Conservation (phyloP, 2,329 filamentous ascomycete genomes). For the Celoporthe dispersa region DNA sequence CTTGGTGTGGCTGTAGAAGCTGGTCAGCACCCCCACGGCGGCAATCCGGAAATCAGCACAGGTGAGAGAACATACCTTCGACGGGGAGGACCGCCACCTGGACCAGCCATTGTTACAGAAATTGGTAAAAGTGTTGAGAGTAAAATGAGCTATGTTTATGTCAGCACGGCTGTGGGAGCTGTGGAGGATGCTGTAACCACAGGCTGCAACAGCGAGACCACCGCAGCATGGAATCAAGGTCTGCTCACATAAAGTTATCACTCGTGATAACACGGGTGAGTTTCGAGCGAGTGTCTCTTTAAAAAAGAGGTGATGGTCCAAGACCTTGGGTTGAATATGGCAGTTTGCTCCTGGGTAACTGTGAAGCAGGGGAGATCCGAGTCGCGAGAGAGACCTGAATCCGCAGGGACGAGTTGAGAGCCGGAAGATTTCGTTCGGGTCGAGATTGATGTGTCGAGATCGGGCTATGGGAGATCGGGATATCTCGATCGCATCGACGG, state of each 20-base stretch:
- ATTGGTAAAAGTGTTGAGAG: not conserved
- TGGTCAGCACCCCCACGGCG: constrained; percentile 31
- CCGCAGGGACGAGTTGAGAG: not conserved
- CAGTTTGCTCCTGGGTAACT: not conserved
- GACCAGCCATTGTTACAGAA: constrained; percentile 76
- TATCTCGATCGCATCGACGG: constrained; percentile 4
- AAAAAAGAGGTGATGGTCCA: constrained; percentile 1
- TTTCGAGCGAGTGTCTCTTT: constrained; percentile 16
- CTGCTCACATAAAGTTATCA: constrained; percentile 23
- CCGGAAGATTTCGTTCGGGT: not conserved
- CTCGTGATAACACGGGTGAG: constrained; percentile 23
- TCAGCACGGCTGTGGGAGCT: constrained; percentile 26
- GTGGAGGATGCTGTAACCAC: not conserved
- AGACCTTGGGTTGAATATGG: not conserved
- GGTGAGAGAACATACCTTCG: constrained; percentile 54
- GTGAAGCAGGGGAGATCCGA: constrained; percentile 8
- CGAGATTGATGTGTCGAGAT: not conserved
- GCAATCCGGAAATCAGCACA: constrained; percentile 2
- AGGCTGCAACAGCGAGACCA: not conserved
- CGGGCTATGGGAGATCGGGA: not conserved
- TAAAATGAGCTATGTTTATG: not conserved
- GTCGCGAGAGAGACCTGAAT: constrained; percentile 27
- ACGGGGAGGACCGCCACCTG: constrained; percentile 89
- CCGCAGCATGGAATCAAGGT: not conserved
- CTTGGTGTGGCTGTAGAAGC: constrained; percentile 82